These are phyloP conservation scores for Vicia sativa DNA, from an alignment of 306 rosid genomes.

Conservation along the genomic window DNA sequence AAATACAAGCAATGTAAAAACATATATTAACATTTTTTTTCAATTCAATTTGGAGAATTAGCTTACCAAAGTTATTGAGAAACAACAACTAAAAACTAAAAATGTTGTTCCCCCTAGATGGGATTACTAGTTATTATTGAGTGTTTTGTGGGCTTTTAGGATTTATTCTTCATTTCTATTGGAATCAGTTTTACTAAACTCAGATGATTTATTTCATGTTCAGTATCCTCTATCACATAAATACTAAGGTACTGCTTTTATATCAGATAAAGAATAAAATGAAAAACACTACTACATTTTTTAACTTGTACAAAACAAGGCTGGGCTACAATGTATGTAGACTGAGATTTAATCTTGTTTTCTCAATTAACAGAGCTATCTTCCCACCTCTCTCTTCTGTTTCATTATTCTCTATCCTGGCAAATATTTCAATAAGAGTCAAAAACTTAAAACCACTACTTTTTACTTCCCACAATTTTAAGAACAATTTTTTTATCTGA, in stretches of 20 bases:
- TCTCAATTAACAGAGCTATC: constrained; percentile 13
- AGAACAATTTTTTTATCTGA: not conserved
- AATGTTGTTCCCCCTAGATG: not conserved
- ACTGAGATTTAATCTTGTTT: constrained; percentile 8
- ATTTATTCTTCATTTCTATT: constrained; percentile 16
- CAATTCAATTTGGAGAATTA: not conserved
- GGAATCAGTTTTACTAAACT: not conserved
- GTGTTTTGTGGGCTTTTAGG: not conserved
- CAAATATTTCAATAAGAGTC: constrained; percentile 19
- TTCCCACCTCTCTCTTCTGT: constrained; percentile 3
- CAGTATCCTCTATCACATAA: not conserved
- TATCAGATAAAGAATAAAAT: constrained; percentile 23
- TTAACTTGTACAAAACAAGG: not conserved
- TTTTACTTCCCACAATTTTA: constrained; percentile 11
- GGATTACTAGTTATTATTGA: not conserved
- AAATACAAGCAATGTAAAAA: not conserved
- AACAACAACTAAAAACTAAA: not conserved
- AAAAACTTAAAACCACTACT: constrained; percentile 10
- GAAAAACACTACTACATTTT: constrained; percentile 1
- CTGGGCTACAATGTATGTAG: constrained; percentile 2
- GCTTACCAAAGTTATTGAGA: not conserved
- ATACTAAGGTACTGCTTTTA: constrained; percentile 1
- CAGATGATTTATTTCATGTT: not conserved
- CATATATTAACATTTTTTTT: not conserved
- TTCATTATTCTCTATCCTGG: constrained; percentile 8